Base-by-base conservation (phyloP, 345 rosid genomes). In the Kernera saxatilis region DNA sequence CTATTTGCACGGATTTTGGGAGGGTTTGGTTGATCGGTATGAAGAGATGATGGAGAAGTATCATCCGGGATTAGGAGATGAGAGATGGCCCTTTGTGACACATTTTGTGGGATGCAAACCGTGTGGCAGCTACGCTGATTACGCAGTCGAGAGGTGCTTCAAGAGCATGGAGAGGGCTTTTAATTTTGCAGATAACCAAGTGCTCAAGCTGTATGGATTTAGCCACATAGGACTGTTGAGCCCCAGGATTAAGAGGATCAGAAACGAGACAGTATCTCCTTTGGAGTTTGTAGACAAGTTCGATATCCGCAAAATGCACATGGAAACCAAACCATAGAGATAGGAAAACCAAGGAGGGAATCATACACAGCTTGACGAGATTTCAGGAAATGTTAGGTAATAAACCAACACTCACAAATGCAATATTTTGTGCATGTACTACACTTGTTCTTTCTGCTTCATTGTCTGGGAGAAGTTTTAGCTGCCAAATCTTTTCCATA, bases 31-130 rank as follows among this genome's bases (percentile, higher is more conserved):
- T 71, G 96, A 91, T 73, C 77, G 77, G 76, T 93, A 91, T 4
- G 97, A 93, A 80, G 96, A 93, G 82, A 91, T 93, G 92, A 78
- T 93, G 9, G 96, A 87, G 72, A 93, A 87, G 87, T 85, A 91
- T 77, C 96, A 89, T 80, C 94, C 97, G 0, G 97, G 98, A 3
- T 75, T 88, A 72, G 98, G 98, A 0, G 97, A 93, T 66, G 97
- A 93, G 79, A 89, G 98, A 82, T 93, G 98, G 98, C 98, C 98
- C 0, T 93, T 93, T 65, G 97, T 93, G 63, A 87, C 98, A 12
- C 94, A 93, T 78, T 93, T 93, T 9, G 98, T 93, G 22, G 97
- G 97, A 5, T 93, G 97, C 83, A 91, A 91, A 75, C 94, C 98
- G 64, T 91, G 98, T 76, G 96, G 97, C 21, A 87, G 86, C 73